Evolutionary conservation across 495 filamentous ascomycete species (phyloP).

Genomic region (Penicillium egyptiacum): DNA sequence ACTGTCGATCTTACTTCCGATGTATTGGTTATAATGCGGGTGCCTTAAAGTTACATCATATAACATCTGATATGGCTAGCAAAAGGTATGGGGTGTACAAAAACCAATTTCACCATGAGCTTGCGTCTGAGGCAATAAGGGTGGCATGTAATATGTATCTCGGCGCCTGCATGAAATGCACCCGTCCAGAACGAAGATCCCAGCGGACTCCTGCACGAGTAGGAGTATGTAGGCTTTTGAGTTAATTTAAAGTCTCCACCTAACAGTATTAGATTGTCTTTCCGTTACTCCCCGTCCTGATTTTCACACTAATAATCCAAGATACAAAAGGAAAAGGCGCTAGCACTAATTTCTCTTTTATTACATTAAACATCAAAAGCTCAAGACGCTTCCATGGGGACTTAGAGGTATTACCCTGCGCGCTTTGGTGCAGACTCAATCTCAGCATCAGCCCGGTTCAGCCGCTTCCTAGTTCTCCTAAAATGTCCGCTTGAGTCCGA

Average conservation of each 20-base stretch:
- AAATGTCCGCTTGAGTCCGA: slow-evolving; percentile 17
- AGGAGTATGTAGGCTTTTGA: background rate
- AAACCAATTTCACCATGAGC: background rate
- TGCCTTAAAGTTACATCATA: background rate
- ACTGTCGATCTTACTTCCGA: background rate
- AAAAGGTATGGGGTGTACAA: background rate
- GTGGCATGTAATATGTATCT: background rate
- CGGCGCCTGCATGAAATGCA: background rate
- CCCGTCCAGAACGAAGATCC: background rate
- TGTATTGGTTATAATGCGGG: background rate
- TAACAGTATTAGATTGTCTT: background rate
- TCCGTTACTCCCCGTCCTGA: background rate
- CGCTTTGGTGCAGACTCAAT: slow-evolving; percentile 15
- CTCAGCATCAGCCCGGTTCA: slow-evolving; percentile 16
- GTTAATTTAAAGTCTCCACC: background rate
- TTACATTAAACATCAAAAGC: background rate
- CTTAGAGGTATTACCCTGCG: slow-evolving; percentile 1
- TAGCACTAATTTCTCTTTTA: background rate
- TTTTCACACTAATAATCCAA: background rate
- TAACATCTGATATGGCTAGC: background rate
- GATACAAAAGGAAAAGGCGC: background rate
- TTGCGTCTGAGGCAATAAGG: background rate
- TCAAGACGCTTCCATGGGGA: background rate
- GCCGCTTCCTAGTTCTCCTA: slow-evolving; percentile 42
- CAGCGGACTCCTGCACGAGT: background rate